These are phyloP conservation scores for Botryotinia convoluta DNA, from an alignment of 2,329 filamentous ascomycete species.

Conservation along the genomic window DNA sequence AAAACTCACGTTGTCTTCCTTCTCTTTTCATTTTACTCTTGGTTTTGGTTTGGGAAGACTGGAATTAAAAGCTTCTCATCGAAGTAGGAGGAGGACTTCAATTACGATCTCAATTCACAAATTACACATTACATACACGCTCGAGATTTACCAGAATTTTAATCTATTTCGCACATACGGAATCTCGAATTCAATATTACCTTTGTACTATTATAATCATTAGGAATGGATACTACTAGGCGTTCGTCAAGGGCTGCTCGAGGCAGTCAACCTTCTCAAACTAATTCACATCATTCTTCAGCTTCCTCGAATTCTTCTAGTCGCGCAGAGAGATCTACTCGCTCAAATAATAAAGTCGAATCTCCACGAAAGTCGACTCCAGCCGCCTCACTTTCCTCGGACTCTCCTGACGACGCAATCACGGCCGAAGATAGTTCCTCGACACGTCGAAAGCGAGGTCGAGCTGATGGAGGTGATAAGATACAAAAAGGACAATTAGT, in stretches of 20 bases:
- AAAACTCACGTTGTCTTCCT: conserved; percentile 12
- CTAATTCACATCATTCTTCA: conserved; percentile 73
- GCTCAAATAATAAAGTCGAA: conserved; percentile 68
- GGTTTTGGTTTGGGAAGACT: conserved; percentile 11
- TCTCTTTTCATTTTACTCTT: neutral
- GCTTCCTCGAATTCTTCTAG: conserved; percentile 74
- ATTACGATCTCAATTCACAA: conserved; percentile 21
- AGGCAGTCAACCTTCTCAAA: conserved; percentile 65
- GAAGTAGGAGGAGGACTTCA: conserved; percentile 21
- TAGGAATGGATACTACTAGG: conserved; percentile 59
- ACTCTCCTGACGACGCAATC: conserved; percentile 59
- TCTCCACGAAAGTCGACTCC: conserved; percentile 75
- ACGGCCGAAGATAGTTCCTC: conserved; percentile 61
- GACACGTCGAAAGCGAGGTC: conserved; percentile 75
- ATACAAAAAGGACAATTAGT: conserved; percentile 51
- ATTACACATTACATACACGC: conserved; percentile 13
- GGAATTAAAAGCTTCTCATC: conserved; percentile 18
- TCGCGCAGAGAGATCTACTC: conserved; percentile 71
- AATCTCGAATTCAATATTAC: neutral
- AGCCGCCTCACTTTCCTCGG: conserved; percentile 69
- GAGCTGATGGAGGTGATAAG: conserved; percentile 40
- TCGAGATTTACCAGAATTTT: conserved; percentile 10
- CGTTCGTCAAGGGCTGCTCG: conserved; percentile 91
- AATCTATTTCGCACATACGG: conserved; percentile 7
- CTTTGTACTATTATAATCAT: conserved; percentile 20